Evolutionary conservation across 2,329 filamentous ascomycete species (phyloP).

Genomic region (Colletotrichum gloeosporioides): DNA sequence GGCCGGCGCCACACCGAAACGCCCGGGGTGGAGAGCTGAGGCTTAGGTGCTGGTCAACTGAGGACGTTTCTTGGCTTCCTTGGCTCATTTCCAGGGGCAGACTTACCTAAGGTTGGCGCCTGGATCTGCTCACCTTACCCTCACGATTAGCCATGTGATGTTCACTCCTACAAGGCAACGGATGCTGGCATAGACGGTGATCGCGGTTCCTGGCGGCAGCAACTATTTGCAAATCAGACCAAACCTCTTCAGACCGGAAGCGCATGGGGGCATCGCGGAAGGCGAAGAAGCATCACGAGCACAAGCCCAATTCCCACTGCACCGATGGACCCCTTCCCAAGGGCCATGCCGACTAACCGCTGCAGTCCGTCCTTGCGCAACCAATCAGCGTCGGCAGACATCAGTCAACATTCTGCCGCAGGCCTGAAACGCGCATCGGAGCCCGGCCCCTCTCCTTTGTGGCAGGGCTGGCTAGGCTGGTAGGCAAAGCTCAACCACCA

Average conservation of each 20-base stretch:
- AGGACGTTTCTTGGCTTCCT: background rate
- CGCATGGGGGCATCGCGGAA: background rate
- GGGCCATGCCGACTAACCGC: conserved; percentile 11
- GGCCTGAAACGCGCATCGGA: conserved; percentile 20
- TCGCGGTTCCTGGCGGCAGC: background rate
- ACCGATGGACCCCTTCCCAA: conserved; percentile 5
- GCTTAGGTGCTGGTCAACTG: background rate
- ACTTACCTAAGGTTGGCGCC: background rate
- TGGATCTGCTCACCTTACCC: background rate
- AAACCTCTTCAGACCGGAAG: background rate
- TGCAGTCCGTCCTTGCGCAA: conserved; percentile 7
- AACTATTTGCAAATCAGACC: background rate
- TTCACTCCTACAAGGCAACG: background rate
- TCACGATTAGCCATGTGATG: background rate
- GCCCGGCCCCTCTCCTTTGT: conserved; percentile 6
- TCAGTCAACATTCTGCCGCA: conserved; percentile 29
- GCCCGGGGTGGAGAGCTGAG: background rate
- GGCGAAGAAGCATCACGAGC: background rate
- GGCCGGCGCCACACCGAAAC: background rate
- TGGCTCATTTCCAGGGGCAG: background rate
- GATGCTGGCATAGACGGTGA: background rate
- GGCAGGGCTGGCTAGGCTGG: background rate
- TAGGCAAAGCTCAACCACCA: conserved; percentile 4
- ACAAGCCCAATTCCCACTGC: background rate
- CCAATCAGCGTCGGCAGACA: conserved; percentile 15